Base-by-base conservation (phyloP, 192 early-diverging fungal species). In the Coemansia sp. region DNA sequence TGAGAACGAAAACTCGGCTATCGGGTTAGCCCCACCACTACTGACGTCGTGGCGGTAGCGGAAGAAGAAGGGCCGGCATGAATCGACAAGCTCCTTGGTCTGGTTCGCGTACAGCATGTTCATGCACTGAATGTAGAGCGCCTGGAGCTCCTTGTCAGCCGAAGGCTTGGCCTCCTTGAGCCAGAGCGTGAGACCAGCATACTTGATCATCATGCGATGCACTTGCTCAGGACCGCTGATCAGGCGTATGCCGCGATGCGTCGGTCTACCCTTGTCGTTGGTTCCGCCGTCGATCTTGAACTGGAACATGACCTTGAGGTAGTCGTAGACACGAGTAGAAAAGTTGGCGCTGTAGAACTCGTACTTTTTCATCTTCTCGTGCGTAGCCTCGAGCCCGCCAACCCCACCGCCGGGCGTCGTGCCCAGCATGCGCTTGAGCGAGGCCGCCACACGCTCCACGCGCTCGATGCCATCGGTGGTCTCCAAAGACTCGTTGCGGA, bases 141-240 rank as follows among this genome's bases (percentile, higher is more conserved):
- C 88, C 54, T 92, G 91, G 6, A 92, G 67, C 63, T 93, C 92
- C 59, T 86, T 86, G 72, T 91, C 88, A 21, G 88, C 81, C 31
- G 84, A 78, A 29, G 90, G 79, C 40, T 92, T 90, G 71, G 92
- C 86, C 57, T 92, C 88, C 63, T 88, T 86, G 59, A 91, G 79
- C 92, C 92, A 93, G 17, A 90, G 62, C 39, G 87, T 85, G 40
- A 92, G 73, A 2, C 89, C 89, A 13, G 85, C 87, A 53, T 89
- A 93, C 62, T 84, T 84, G 48, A 88, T 80, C 57, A 92, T 73
- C 37, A 78, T 71, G 60, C 88, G 86, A 72, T 90, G 89, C 16
- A 91, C 85, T 1, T 79, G 64, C 21, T 90, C 87, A 21, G 90
- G 90, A 14, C 85, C 75, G 63, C 24, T 82, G 60, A 85, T 79